Percentiles rank a stretch among this genome's conserved stretches.
Evolutionary conservation across 176 grass and related monocot species (phyloP).

Genomic region (Oryza coarctata): DNA sequence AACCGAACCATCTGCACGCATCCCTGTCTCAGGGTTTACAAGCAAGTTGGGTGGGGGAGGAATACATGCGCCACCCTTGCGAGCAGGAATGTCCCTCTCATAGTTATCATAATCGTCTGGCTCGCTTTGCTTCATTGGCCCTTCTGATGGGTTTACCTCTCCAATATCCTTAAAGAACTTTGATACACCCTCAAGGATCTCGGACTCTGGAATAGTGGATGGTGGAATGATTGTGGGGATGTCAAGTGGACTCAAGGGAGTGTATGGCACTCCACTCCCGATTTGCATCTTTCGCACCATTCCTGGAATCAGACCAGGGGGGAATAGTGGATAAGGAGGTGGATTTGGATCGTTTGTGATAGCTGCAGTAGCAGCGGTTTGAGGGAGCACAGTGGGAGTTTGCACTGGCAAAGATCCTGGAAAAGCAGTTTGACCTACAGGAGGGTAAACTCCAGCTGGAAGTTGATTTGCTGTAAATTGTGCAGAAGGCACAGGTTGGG

Average conservation of each 20-base stretch:
- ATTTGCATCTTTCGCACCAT: slow-evolving; percentile 99
- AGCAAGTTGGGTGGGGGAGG: slow-evolving; percentile 77
- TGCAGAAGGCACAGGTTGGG: slow-evolving; percentile 34
- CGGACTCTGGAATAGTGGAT: slow-evolving; percentile 63
- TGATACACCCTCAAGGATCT: slow-evolving; percentile 78
- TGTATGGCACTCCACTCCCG: slow-evolving; percentile 91
- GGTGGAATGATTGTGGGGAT: slow-evolving; percentile 87
- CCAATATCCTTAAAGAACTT: slow-evolving; percentile 94
- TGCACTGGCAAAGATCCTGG: slow-evolving; percentile 56
- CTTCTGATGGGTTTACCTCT: slow-evolving; percentile 89
- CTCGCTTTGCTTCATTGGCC: slow-evolving; percentile 59
- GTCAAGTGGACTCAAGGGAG: slow-evolving; percentile 83
- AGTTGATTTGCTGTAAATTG: slow-evolving; percentile 49
- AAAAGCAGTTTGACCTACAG: slow-evolving; percentile 46
- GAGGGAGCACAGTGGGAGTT: slow-evolving; percentile 29
- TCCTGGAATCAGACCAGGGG: slow-evolving; percentile 94
- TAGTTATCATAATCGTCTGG: slow-evolving; percentile 62
- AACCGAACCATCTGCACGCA: slow-evolving; percentile 62
- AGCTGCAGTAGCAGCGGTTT: slow-evolving; percentile 27
- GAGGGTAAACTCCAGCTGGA: slow-evolving; percentile 44
- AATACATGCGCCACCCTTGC: slow-evolving; percentile 87
- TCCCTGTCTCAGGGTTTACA: slow-evolving; percentile 79
- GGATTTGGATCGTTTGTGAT: slow-evolving; percentile 44
- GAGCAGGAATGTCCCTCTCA: slow-evolving; percentile 65
- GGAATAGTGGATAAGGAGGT: slow-evolving; percentile 89